These are phyloP conservation scores for barrel medic (Medicago truncatula) DNA, from an alignment of 306 rosid genomes.

Conservation along the genomic window DNA sequence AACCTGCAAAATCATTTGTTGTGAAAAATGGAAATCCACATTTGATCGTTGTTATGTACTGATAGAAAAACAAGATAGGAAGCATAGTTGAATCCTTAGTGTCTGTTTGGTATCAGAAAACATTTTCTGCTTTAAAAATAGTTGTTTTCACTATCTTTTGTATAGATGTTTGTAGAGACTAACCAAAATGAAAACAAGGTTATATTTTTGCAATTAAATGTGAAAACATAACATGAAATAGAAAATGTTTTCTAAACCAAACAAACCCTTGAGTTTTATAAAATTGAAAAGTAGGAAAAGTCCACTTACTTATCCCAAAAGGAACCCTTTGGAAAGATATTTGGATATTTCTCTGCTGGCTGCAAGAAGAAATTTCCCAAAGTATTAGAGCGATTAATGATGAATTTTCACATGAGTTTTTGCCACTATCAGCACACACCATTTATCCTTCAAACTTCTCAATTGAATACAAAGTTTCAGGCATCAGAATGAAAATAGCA, in stretches of 20 bases:
- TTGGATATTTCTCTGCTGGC: slow-evolving; percentile 23
- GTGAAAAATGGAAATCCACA: not conserved
- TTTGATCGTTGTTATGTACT: not conserved
- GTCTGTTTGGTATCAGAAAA: too few species aligned
- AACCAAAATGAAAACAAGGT: not conserved
- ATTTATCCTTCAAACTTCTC: too few species aligned
- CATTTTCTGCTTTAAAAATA: too few species aligned
- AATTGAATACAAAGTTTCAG: too few species aligned
- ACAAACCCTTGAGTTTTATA: not conserved
- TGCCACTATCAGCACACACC: too few species aligned
- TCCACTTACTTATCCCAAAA: slow-evolving; percentile 14
- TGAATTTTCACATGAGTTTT: not conserved
- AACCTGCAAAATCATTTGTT: slow-evolving; percentile 43
- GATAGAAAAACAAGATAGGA: not conserved
- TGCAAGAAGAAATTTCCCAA: not conserved
- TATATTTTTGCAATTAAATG: not conserved
- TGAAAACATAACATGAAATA: not conserved
- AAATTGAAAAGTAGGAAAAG: not conserved
- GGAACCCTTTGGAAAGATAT: slow-evolving; percentile 15
- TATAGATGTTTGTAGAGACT: not conserved
- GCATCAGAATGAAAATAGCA: slow-evolving; percentile 37
- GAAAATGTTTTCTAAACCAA: not conserved
- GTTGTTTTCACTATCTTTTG: not conserved
- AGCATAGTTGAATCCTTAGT: not conserved
- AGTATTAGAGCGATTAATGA: not conserved